A percentile compares a stretch with the other conserved stretches of the same genome.
phyloP scores from a whole-genome alignment of 2,329 filamentous ascomycete species.

The Stromatinia cepivora region DNA sequence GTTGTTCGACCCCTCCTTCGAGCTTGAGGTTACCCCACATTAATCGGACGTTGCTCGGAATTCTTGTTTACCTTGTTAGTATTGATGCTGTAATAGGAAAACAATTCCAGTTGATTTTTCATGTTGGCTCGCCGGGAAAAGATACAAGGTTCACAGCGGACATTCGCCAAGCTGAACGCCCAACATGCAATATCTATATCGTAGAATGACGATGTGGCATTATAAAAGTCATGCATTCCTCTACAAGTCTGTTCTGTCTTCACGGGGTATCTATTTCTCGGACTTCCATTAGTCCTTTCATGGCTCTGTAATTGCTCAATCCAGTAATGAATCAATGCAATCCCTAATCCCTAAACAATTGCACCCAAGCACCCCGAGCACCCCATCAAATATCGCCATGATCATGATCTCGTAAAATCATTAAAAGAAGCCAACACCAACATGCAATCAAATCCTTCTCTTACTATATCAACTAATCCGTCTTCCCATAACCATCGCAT shows the following conservation, averaged over 20 bases:
- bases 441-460: slow-evolving; percentile 84
- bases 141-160: background rate
- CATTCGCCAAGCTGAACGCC: background rate
- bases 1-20: slow-evolving; percentile 33
- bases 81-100: slow-evolving; percentile 15
- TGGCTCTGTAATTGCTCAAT: slow-evolving; percentile 3
- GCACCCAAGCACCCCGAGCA: background rate
- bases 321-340: slow-evolving; percentile 7
- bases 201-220: background rate
- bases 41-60: slow-evolving; percentile 21
- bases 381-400: background rate
- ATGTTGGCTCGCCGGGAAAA: background rate
- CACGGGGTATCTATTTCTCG: slow-evolving; percentile 17
- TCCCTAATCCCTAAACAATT: slow-evolving; percentile 9
- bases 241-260: background rate
- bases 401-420: slow-evolving; percentile 41
- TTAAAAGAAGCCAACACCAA: slow-evolving; percentile 68
- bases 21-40: slow-evolving; percentile 21
- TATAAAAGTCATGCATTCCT: slow-evolving; percentile 6
- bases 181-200: background rate
- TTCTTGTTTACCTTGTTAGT: background rate
- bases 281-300: slow-evolving; percentile 12
- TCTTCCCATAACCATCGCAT: slow-evolving; percentile 45
- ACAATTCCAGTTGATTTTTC: background rate
- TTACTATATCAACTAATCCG: slow-evolving; percentile 56